These are phyloP conservation scores for Trichophyton simii DNA, from an alignment of 2,329 filamentous ascomycete species.

Conservation along the genomic window DNA sequence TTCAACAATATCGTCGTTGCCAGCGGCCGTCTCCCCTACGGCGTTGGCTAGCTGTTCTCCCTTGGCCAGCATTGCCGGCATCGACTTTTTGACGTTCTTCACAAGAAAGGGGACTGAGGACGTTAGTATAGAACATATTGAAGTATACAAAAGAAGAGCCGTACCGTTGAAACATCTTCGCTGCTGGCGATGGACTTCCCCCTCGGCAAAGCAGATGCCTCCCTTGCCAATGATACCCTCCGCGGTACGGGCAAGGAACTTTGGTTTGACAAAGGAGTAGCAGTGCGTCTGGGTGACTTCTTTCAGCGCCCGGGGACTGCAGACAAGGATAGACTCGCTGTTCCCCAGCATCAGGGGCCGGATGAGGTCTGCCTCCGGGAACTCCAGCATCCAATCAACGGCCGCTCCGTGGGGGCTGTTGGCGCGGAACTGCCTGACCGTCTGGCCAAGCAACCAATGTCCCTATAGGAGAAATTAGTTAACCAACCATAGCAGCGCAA, in stretches of 20 bases:
- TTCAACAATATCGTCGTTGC: background rate
- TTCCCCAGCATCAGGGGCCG: conserved; percentile 1
- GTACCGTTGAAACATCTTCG: conserved; percentile 4
- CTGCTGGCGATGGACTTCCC: conserved; percentile 1
- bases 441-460: background rate
- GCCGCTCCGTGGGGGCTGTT: background rate
- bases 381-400: conserved; percentile 4
- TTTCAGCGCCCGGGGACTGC: conserved; percentile 1
- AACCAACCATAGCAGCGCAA: background rate
- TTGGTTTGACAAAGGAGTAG: conserved; percentile 5
- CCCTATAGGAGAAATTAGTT: background rate
- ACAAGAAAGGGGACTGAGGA: conserved; percentile 2
- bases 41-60: background rate
- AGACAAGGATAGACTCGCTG: background rate
- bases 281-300: conserved; percentile 4
- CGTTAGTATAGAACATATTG: too few relatives aligned
- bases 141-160: too few relatives aligned
- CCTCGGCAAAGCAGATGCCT: conserved; percentile 5
- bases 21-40: background rate
- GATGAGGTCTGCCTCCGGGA: conserved; percentile 4
- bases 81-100: background rate
- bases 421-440: background rate
- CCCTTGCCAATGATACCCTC: background rate
- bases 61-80: conserved; percentile 1
- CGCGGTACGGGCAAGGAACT: conserved; percentile 1